phyloP scores from a whole-genome alignment of 2,329 filamentous ascomycete species.

The Sarocladiaceae sp. region DNA sequence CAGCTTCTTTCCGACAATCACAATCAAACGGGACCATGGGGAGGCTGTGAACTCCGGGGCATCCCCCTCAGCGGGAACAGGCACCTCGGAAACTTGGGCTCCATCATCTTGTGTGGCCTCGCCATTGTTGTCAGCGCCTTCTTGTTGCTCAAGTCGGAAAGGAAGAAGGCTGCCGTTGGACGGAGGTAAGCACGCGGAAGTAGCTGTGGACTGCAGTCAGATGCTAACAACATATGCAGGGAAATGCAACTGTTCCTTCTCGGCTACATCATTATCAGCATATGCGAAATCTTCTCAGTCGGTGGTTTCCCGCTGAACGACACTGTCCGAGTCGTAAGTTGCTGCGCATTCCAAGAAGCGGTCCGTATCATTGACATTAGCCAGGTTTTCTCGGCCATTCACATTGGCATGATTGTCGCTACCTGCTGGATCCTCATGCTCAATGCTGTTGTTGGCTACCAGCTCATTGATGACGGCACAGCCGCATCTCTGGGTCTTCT shows the following conservation, averaged over 20 bases:
- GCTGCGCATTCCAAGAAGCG: background rate
- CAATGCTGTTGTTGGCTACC: constrained; percentile 89
- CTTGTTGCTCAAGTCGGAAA: constrained; percentile 76
- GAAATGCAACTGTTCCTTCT: constrained; percentile 95
- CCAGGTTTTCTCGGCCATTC: constrained; percentile 82
- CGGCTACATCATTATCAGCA: constrained; percentile 79
- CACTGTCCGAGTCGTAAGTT: constrained; percentile 66
- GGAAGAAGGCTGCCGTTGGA: constrained; percentile 90
- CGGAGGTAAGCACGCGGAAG: constrained; percentile 62
- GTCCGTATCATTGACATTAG: constrained; percentile 15
- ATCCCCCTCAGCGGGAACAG: constrained; percentile 64
- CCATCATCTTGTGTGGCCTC: constrained; percentile 75
- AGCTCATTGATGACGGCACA: constrained; percentile 91
- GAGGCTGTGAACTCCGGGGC: constrained; percentile 70
- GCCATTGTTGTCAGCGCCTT: constrained; percentile 66
- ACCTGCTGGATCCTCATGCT: constrained; percentile 88
- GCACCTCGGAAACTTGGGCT: constrained; percentile 83
- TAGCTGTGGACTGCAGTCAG: background rate
- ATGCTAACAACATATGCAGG: constrained; percentile 41
- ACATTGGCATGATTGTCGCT: constrained; percentile 84
- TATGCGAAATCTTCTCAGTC: constrained; percentile 96
- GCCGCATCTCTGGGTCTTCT: constrained; percentile 76
- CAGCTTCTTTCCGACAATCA: constrained; percentile 62
- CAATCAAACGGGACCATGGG: constrained; percentile 56
- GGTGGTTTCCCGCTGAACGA: constrained; percentile 77